Evolutionary conservation across 2,329 filamentous ascomycete species (phyloP).

Genomic region (Cyphellophora europaea): DNA sequence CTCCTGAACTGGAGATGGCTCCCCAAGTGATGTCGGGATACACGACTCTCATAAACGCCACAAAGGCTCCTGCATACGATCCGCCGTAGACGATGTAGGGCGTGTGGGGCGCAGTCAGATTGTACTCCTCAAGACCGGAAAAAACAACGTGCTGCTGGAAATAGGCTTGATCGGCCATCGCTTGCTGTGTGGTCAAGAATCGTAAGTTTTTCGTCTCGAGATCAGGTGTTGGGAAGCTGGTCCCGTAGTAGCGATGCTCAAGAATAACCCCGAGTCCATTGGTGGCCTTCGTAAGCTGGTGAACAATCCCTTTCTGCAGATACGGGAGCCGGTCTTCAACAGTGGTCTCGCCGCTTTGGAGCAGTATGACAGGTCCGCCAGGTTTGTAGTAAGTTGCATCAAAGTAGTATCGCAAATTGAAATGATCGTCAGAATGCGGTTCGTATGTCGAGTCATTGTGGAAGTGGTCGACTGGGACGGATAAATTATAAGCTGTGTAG

Average conservation of each 20-base stretch:
- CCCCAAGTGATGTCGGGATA: slow-evolving; percentile 75
- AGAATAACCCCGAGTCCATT: slow-evolving; percentile 69
- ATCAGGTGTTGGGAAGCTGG: slow-evolving; percentile 59
- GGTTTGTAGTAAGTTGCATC: slow-evolving; percentile 65
- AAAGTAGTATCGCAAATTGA: slow-evolving; percentile 73
- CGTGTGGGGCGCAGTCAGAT: slow-evolving; percentile 56
- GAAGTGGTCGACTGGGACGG: slow-evolving; percentile 67
- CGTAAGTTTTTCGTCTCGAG: slow-evolving; percentile 62
- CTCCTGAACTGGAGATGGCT: slow-evolving; percentile 70
- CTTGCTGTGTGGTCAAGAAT: slow-evolving; percentile 76
- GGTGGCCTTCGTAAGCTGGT: slow-evolving; percentile 60
- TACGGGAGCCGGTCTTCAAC: slow-evolving; percentile 56
- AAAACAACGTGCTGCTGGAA: slow-evolving; percentile 68
- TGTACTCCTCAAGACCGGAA: slow-evolving; percentile 55
- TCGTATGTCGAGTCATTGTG: slow-evolving; percentile 70
- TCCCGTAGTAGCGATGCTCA: slow-evolving; percentile 82
- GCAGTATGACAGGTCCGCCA: slow-evolving; percentile 72
- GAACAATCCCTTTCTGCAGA: slow-evolving; percentile 68
- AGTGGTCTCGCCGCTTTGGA: slow-evolving; percentile 62
- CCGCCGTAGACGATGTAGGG: slow-evolving; percentile 76
- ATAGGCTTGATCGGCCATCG: slow-evolving; percentile 70
- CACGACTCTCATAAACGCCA: slow-evolving; percentile 62
- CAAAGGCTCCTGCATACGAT: slow-evolving; percentile 73
- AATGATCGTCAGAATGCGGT: slow-evolving; percentile 61
- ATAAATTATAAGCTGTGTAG: slow-evolving; percentile 43